phyloP scores from a whole-genome alignment of 345 rosid species.

The Sisymbrium altissimum region DNA sequence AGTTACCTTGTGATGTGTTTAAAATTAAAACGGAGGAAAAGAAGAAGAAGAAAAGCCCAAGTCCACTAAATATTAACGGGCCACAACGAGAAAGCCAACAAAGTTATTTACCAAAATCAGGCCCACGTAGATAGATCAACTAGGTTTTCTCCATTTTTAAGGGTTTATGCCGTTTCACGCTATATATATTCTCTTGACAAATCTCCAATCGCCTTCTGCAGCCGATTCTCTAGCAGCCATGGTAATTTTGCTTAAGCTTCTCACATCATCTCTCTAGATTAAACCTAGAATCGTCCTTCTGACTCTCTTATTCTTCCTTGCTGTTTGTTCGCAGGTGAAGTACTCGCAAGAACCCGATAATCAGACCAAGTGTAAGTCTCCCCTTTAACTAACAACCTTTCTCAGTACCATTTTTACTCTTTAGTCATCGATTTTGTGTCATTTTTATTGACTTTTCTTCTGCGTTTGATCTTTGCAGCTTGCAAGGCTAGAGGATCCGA shows the following conservation, averaged over 20 bases:
- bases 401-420: background rate
- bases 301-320: background rate
- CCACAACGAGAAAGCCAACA: background rate
- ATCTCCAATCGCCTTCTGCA: background rate
- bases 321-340: conserved; percentile 61
- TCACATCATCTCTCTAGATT: background rate
- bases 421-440: background rate
- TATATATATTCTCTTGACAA: background rate
- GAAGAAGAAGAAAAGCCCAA: too few species aligned
- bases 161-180: conserved; percentile 17
- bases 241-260: conserved; percentile 23
- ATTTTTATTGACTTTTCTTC: background rate
- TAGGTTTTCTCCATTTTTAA: background rate
- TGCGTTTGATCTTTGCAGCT: conserved; percentile 43
- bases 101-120: background rate
- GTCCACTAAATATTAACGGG: too few species aligned
- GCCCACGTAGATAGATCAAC: background rate
- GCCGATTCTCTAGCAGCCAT: conserved; percentile 30
- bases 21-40: too few species aligned
- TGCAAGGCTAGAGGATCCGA: conserved; percentile 97
- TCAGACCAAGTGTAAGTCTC: conserved; percentile 67
- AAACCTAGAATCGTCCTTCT: background rate
- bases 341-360: conserved; percentile 93
- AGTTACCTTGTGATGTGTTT: too few species aligned
- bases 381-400: background rate